Evolutionary conservation across 2,329 filamentous ascomycete species (phyloP).

Genomic region (Penicillium sp.): DNA sequence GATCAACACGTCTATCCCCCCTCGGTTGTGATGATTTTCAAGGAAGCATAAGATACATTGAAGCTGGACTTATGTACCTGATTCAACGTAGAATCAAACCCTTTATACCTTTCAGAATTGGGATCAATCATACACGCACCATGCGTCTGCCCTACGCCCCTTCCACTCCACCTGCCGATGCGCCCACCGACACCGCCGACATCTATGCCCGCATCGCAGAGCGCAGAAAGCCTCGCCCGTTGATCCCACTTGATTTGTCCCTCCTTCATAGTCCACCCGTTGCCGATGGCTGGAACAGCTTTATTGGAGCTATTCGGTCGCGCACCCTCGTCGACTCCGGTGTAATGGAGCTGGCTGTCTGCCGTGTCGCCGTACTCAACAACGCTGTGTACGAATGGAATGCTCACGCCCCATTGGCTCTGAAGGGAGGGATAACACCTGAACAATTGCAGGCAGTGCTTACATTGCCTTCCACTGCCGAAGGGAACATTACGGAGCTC

Average conservation of each 20-base stretch:
- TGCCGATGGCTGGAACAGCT: constrained; percentile 67
- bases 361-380: constrained; percentile 76
- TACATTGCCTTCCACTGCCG: constrained; percentile 50
- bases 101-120: neutral
- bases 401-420: constrained; percentile 68
- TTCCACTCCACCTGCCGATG: constrained; percentile 22
- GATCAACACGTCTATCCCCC: neutral
- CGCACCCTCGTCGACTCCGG: constrained; percentile 48
- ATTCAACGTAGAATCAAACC: neutral
- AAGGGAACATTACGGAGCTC: constrained; percentile 33
- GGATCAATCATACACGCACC: constrained; percentile 8
- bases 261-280: constrained; percentile 72
- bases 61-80: neutral
- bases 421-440: constrained; percentile 38
- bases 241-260: constrained; percentile 72
- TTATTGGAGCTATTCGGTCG: constrained; percentile 56
- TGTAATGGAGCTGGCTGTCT: constrained; percentile 75
- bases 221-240: constrained; percentile 57
- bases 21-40: neutral
- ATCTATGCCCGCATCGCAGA: constrained; percentile 30
- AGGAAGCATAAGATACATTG: neutral
- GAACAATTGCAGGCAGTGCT: constrained; percentile 54
- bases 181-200: constrained; percentile 23
- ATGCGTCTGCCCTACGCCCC: constrained; percentile 29
- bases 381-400: constrained; percentile 82